Evolutionary conservation across 2,329 filamentous ascomycete species (phyloP), one percentile per base, ranked within the genome.

Genomic region (Pseudocercospora eumusae): DNA sequence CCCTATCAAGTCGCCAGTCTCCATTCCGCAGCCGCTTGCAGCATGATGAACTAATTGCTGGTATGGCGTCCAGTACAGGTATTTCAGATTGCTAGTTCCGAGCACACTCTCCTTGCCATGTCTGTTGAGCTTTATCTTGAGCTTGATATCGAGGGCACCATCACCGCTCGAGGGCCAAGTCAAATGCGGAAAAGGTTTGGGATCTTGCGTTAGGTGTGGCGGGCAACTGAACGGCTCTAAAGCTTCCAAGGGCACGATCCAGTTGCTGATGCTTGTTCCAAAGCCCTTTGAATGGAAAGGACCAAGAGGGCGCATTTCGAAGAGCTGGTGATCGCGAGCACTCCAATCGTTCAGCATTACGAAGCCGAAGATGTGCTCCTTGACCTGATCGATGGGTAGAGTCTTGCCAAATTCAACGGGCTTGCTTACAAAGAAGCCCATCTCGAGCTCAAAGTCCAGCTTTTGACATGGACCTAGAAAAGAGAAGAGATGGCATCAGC

Each of bases 331-430:
- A 69, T 88, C 86, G 10, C 71, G 59, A 2, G 71, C 77, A 56
- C 79, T 82, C 86, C 86, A 88, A 64, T 88, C 85, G 64, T 88
- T 88, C 11, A 88, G 68, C 40, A 88, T 73, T 0, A 86, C 81
- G n/a, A 86, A 76, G 0, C 86, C 86, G 70, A 88, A 88, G 15
- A 88, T 84, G 65, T 88, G 83, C 0, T 84, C 78, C 15, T 76
- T 74, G 0, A 79, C 79, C 5, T 80, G 70, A 15, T 69, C 69
- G n/a, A 80, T 77, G 7, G 76, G 64, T 23, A 82, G 70, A 0
- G 68, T 66, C 1, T 75, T 65, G 0, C 80, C 79, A 7, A 74
- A 72, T 1, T 74, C 67, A 0, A 81, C 68, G 0, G 80, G 78
- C 9, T 73, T 72, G 7, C 77, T 77, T 8, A 83, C 71, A 33